phyloP scores from a whole-genome alignment of 2,329 filamentous ascomycete species.

The Fusarium tricinctum region DNA sequence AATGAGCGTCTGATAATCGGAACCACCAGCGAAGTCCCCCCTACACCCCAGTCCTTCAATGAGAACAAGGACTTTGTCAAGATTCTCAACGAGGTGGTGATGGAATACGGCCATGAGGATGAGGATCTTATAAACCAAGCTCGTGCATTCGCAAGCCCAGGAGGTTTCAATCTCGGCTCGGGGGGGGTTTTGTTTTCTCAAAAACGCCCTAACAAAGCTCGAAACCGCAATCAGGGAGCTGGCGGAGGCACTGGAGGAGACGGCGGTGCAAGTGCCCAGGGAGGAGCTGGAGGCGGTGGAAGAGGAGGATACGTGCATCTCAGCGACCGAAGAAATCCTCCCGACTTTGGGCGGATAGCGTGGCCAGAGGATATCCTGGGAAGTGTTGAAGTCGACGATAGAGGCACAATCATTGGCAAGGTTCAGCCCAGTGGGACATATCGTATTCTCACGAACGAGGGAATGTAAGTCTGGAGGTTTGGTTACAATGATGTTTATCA shows the following conservation, averaged over 20 bases:
- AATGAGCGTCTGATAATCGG: constrained; percentile 69
- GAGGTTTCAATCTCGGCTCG: constrained; percentile 66
- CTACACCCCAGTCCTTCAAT: constrained; percentile 70
- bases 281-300: constrained; percentile 72
- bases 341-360: constrained; percentile 76
- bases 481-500: background rate
- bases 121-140: constrained; percentile 69
- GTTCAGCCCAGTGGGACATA: constrained; percentile 74
- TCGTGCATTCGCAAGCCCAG: constrained; percentile 70
- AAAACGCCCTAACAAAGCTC: constrained; percentile 54
- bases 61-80: constrained; percentile 72
- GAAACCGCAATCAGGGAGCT: constrained; percentile 54
- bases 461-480: constrained; percentile 69
- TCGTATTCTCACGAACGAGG: constrained; percentile 74
- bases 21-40: constrained; percentile 69
- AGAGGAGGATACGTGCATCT: constrained; percentile 75
- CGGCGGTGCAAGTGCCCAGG: constrained; percentile 71
- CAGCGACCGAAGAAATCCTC: constrained; percentile 73
- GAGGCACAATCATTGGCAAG: constrained; percentile 69
- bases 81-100: constrained; percentile 70
- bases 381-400: constrained; percentile 73
- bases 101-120: constrained; percentile 69
- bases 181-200: constrained; percentile 66
- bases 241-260: constrained; percentile 59
- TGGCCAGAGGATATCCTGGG: constrained; percentile 79